Evolutionary conservation across 345 rosid species (phyloP), one percentile per base, ranked within the genome.

Genomic region (Eucalyptus marginata): DNA sequence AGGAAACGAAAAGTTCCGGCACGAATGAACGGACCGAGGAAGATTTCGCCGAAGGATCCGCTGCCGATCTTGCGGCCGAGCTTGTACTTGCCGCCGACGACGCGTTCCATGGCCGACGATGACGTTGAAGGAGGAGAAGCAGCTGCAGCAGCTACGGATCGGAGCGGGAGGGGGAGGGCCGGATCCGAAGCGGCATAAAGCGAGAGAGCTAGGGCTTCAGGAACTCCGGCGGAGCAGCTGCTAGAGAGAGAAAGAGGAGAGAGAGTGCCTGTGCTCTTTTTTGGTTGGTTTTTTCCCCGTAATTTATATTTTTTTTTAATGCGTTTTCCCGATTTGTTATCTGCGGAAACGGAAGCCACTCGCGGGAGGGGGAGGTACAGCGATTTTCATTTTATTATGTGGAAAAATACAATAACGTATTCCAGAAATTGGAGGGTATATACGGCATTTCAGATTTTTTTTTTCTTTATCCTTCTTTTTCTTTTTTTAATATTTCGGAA

Each of bases 21-120:
- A 15, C 64, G 43, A 49, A 20, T 49, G 12, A 27, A 94, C 93
- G 29, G n/a, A 97, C 99, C 99, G 27, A 96, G 96, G 91, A 87
- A 96, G 87, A 97, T 97, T 93, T 97, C 99, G 54, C 99, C 99
- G 91, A 96, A 97, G 58, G 99, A 97, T 91, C 99, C 99, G 89
- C 98, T 93, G 90, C 99, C 99, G 95, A 97, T 96, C 94, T 95
- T 96, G 43, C 98, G 95, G 66, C 96, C 99, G 88, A 96, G 97
- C 95, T 96, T 96, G 91, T 90, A 96, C 92, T 96, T 96, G 87
- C 96, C 96, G 81, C 99, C 99, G 93, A 96, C 94, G 90, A 95
- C 92, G 59, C 99, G 95, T 89, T 94, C 96, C 97, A 95, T 95
- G 88, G 91, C 87, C 86, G 90, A 86, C 46, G 51, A 24, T 18